Base-by-base conservation (phyloP, 2,329 filamentous ascomycete species). In the Ophiocordyceps robertsii region DNA sequence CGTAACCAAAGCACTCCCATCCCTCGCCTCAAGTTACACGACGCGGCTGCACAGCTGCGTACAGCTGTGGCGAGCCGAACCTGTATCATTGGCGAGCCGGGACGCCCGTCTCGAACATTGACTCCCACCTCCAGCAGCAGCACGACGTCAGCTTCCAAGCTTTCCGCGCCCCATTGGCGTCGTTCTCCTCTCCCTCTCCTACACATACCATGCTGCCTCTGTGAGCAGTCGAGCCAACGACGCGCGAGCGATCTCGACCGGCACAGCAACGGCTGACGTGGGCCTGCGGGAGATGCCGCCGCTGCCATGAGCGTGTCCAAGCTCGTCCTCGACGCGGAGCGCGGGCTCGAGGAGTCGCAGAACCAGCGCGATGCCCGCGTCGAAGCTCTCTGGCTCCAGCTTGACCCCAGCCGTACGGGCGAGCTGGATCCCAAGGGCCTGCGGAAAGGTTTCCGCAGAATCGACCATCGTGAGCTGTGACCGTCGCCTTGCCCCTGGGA, bases 401-500 rank as follows among this genome's bases (percentile, higher is more conserved):
- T 98, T 51, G 88, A 94, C 62, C 81, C 82, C 50, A 75, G 79
- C 50, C 72, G 73, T 45, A 80, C 82, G 53, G 86, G 86, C 45
- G 80, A 86, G 60, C 72, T 98, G 53, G 89, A 96, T 64, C 69
- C 93, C 50, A 80, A 82, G 60, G 88, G 80, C 29, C 68, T 98
- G 52, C 83, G 89, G 65, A 85, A 80, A 65, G 92, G 90, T 4
- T 66, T 98, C 57, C 79, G 72, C 60, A 84, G 80, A 63, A 87
- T 96, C 56, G 89, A 96, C 61, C 92, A 98, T 61, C 92, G 88
- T 94, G 58, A 65, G 69, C 54, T n/a, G 9, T 24, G 10, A 14
- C 35, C 30, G 13, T 17, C 35, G 21, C 37, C 29, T 40, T 38
- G 37, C 11, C 38, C 37, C 21, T 30, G 10, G 38, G 36, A 17